phyloP scores from a whole-genome alignment of 2,329 filamentous ascomycete genomes.

The Pseudodiploospora longispora region DNA sequence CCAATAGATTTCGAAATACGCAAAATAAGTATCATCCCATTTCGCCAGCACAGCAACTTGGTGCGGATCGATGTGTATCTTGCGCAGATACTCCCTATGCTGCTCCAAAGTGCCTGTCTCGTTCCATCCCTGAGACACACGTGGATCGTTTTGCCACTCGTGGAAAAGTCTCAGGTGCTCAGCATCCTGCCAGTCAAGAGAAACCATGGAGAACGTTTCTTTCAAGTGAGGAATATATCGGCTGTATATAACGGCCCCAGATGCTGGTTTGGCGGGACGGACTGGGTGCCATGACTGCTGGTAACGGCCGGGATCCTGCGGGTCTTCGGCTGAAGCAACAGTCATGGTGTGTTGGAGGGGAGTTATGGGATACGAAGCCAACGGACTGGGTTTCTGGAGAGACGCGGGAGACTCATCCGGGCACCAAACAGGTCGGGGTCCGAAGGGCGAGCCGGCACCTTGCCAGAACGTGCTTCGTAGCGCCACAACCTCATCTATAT shows the following conservation, averaged over 20 bases:
- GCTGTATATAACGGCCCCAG: constrained; percentile 66
- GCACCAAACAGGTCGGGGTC: constrained; percentile 54
- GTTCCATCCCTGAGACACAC: constrained; percentile 73
- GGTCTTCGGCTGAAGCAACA: constrained; percentile 29
- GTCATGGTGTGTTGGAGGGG: constrained; percentile 39
- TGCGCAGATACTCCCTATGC: constrained; percentile 62
- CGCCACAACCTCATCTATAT: constrained; percentile 31
- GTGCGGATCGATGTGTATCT: constrained; percentile 63
- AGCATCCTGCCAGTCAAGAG: constrained; percentile 56
- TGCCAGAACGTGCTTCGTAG: constrained; percentile 59
- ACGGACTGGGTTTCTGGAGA: constrained; percentile 26
- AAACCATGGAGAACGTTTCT: constrained; percentile 72
- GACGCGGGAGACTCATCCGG: constrained; percentile 35
- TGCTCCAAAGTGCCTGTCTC: constrained; percentile 68
- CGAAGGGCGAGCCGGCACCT: constrained; percentile 59
- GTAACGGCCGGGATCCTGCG: constrained; percentile 29
- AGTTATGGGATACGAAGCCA: constrained; percentile 39
- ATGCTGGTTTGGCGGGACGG: constrained; percentile 61
- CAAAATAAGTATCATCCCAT: constrained; percentile 64
- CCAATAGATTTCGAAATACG: constrained; percentile 77
- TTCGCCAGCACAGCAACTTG: constrained; percentile 60
- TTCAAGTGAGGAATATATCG: constrained; percentile 69
- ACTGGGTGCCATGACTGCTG: constrained; percentile 60
- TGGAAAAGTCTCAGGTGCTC: constrained; percentile 66
- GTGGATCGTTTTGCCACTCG: constrained; percentile 75